A percentile compares a stretch with the other conserved stretches of the same genome.
phyloP scores from a whole-genome alignment of 495 filamentous ascomycete genomes.

The Penicillium waksmanii region DNA sequence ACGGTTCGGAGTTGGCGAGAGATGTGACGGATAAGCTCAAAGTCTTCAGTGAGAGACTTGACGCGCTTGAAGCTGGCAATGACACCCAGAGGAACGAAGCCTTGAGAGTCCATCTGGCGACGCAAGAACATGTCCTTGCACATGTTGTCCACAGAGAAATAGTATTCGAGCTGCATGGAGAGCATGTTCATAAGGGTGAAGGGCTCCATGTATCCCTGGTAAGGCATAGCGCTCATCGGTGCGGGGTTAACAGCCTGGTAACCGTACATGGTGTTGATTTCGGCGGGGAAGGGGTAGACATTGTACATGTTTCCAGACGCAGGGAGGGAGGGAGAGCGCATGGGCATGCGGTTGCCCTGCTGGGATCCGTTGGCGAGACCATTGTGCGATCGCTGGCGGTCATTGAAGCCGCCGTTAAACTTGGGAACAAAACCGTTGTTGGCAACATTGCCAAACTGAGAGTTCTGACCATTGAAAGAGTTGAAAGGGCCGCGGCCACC shows the following conservation, averaged over 20 bases:
- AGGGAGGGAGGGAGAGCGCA: constrained; percentile 55
- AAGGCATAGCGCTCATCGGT: constrained; percentile 66
- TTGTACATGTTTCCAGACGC: constrained; percentile 43
- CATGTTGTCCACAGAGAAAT: constrained; percentile 94
- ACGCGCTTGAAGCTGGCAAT: constrained; percentile 86
- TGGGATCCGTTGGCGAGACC: constrained; percentile 40
- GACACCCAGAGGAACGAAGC: constrained; percentile 78
- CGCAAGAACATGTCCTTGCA: constrained; percentile 92
- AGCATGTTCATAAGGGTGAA: constrained; percentile 60
- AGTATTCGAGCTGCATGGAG: constrained; percentile 79
- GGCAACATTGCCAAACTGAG: constrained; percentile 50
- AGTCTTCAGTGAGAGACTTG: constrained; percentile 70
- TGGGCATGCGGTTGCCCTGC: constrained; percentile 43
- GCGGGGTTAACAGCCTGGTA: constrained; percentile 58
- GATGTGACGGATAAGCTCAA: constrained; percentile 72
- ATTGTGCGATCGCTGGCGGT: constrained; percentile 46
- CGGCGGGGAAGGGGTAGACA: constrained; percentile 41
- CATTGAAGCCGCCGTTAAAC: constrained; percentile 42
- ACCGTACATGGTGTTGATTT: constrained; percentile 51
- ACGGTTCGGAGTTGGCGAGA: constrained; percentile 70
- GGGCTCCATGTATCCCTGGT: constrained; percentile 60
- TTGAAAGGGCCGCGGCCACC: constrained; percentile 51
- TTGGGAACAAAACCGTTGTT: constrained; percentile 48
- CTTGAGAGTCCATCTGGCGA: constrained; percentile 90
- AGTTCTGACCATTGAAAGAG: constrained; percentile 43